Base-by-base conservation (phyloP, 1,284 basidiomycete species). In the Apiotrichum porosum region DNA sequence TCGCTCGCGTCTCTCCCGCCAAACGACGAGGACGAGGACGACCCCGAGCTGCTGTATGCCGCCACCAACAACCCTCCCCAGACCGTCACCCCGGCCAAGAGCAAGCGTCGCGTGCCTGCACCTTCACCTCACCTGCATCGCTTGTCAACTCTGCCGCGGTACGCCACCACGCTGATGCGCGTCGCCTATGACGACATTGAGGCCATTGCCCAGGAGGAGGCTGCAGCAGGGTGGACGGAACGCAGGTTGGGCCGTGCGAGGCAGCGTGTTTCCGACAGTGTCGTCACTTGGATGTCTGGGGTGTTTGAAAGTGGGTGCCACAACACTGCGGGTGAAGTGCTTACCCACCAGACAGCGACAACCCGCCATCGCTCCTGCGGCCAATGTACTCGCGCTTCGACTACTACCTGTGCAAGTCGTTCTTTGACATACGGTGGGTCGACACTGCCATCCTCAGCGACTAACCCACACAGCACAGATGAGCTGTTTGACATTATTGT, bases 401-500 rank as follows among this genome's bases (percentile, higher is more conserved):
- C 58, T 92, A 90, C 58, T 86, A 91, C 58, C 82, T 94, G 58
- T 88, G 87, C 69, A 91, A 90, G 72, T 86, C 84, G 1, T 75
- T 95, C 32, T 89, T 86, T 60, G 85, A 91, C 63, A 74, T 93
- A 38, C 77, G 90, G 89, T 89, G 54, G 23, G 68, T 44, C 2
- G 15, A 8, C 12, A 10, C 19, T 22, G 33, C 40, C 35, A 13
- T 3, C 26, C 6, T 28, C 15, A 4, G 15, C 6, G 6, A 12
- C 30, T 44, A 6, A 35, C 31, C 22, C 12, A 26, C 12, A n/a
- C 59, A 92, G 90, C 35, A 89, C 85, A 0, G 78, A 78, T 42
- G 90, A 97, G 71, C 84, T 98, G 17, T 97, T 95, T 63, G 90
- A 95, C 57, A 94, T 98, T 49, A 93, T 98, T 49, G 83, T 94